Evolutionary conservation across 306 rosid species (phyloP).

Genomic region (Begonia loranthoides): DNA sequence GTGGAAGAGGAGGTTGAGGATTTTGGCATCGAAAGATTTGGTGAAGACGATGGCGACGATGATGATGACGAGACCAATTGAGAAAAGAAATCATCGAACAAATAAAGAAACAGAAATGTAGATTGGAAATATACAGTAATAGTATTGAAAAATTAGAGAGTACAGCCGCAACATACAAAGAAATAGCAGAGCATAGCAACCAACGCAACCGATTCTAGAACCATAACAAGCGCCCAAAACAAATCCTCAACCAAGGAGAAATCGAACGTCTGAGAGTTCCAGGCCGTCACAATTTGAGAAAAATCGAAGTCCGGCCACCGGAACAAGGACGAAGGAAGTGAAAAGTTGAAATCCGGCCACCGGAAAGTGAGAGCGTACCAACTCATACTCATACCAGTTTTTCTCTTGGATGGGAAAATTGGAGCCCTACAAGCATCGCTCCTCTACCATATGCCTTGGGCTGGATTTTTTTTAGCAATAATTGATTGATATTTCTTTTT

Average conservation of each 20-base stretch:
- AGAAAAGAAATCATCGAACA: not conserved
- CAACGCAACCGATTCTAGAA: slow-evolving; percentile 10
- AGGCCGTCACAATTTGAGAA: not conserved
- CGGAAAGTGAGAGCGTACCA: slow-evolving; percentile 7
- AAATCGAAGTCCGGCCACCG: slow-evolving; percentile 4
- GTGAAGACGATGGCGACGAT: no score
- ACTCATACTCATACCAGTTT: not conserved
- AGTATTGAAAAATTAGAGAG: not conserved
- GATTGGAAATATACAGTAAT: not conserved
- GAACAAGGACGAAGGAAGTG: not conserved
- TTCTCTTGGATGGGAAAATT: not conserved
- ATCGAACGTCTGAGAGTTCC: slow-evolving; percentile 7
- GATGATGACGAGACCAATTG: no score
- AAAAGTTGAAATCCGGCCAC: slow-evolving; percentile 7
- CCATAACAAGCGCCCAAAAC: slow-evolving; percentile 3
- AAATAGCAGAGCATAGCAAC: slow-evolving; percentile 12
- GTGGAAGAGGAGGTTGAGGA: no score
- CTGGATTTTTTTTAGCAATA: no score
- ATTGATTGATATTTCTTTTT: no score
- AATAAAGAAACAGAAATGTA: not conserved
- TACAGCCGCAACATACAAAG: slow-evolving; percentile 11
- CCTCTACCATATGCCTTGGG: no score
- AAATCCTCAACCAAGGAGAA: slow-evolving; percentile 4
- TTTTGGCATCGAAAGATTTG: no score
- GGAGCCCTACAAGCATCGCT: no score